phyloP scores from a whole-genome alignment of 2,329 filamentous ascomycete species.

The Shiraia sp. region DNA sequence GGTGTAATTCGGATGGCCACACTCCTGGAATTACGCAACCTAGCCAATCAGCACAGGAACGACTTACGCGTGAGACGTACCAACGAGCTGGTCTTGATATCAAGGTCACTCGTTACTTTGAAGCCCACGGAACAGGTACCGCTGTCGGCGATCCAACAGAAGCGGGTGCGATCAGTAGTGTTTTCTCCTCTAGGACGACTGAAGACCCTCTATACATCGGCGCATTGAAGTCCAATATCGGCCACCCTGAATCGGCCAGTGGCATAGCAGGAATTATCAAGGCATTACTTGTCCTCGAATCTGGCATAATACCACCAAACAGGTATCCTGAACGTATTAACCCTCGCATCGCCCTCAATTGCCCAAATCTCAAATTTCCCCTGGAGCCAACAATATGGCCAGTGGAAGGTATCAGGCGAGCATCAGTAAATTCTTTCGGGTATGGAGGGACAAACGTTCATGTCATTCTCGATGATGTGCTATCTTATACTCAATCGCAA shows the following conservation, averaged over 20 bases:
- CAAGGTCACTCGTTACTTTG: slow-evolving; percentile 25
- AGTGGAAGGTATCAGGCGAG: slow-evolving; percentile 10
- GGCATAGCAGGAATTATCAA: slow-evolving; percentile 31
- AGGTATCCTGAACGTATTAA: slow-evolving; percentile 33
- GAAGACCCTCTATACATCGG: slow-evolving; percentile 16
- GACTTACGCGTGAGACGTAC: slow-evolving; percentile 39
- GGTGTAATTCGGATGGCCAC: slow-evolving; percentile 23
- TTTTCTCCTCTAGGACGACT: slow-evolving; percentile 19
- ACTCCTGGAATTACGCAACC: slow-evolving; percentile 28
- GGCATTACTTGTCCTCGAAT: slow-evolving; percentile 36
- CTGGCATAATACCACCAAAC: slow-evolving; percentile 32
- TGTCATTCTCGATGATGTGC: slow-evolving; percentile 21
- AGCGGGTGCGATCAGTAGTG: slow-evolving; percentile 14
- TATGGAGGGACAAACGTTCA: slow-evolving; percentile 30
- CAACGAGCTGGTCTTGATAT: slow-evolving; percentile 39
- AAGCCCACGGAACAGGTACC: slow-evolving; percentile 55
- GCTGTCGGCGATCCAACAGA: slow-evolving; percentile 45
- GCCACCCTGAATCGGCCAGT: slow-evolving; percentile 25
- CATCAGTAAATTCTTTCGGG: slow-evolving; percentile 32
- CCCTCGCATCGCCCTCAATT: slow-evolving; percentile 13
- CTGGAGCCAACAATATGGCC: slow-evolving; percentile 14
- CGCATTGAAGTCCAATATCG: slow-evolving; percentile 30
- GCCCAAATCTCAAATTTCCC: slow-evolving; percentile 14
- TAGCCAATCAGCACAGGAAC: slow-evolving; percentile 50
- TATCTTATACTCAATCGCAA: slow-evolving; percentile 6